Base-by-base conservation (phyloP, 164 flowering plant genomes). In the Hamamelis virginiana region DNA sequence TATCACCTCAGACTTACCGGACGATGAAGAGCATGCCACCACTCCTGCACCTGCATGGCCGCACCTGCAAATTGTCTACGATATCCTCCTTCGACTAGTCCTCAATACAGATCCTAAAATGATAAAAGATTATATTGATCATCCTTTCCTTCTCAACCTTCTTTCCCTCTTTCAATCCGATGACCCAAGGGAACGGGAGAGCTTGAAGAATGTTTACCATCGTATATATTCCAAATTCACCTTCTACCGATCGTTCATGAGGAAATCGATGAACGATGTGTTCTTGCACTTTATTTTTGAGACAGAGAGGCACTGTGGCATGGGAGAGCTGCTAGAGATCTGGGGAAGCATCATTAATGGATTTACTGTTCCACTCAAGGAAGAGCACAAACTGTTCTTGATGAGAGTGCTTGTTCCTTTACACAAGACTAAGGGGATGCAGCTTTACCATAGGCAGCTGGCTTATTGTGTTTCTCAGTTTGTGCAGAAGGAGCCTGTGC, bases 261-360 rank as follows among this genome's bases (percentile, higher is more conserved):
- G 94, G 64, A 89, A 89, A 63, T 69, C 90, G 0, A 89, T 91
- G 92, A 87, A 66, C 19, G 87, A 87, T 62, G 85, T 80, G 19
- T 86, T 91, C 76, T 64, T 87, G 69, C 74, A 70, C 53, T 86
- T 76, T 65, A 73, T 78, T 8, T 86, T 77, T 25, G 92, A 85
- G 73, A 65, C 72, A 8, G 92, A 86, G 59, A 77, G 80, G 58
- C 94, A 89, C 43, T 58, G 67, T 28, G 94, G 94, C 1, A 83
- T 91, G 1, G 86, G 81, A 8, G 97, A 91, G 33, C 23, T 91
- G 73, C 82, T 91, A 6, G 94, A 91, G 82, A 87, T 89, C 41
- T 89, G 88, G 85, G 97, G 94, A 46, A 87, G 86, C 46, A 89
- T 91, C 38, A 87, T 91, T 50, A 89, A 89, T 57, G 94, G 97